Evolutionary conservation across 371 early-diverging fungal species (phyloP).

Genomic region (Gilbertella persicaria): DNA sequence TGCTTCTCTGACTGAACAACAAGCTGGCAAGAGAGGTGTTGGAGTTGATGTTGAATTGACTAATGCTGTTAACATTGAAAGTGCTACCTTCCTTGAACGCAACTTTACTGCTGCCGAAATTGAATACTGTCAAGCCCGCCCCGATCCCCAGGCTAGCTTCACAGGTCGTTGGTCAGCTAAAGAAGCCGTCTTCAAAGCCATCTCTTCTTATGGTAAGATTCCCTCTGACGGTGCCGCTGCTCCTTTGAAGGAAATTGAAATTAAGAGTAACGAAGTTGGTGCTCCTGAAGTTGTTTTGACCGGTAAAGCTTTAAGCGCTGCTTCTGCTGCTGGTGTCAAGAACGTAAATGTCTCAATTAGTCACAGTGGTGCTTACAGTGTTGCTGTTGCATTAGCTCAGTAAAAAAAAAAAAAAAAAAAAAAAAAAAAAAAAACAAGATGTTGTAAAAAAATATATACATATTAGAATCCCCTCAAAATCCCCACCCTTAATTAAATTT

Average conservation of each 20-base stretch:
- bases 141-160: slow-evolving; percentile 85
- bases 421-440: neutral
- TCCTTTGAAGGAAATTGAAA: slow-evolving; percentile 90
- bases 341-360: slow-evolving; percentile 90
- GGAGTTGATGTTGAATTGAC: slow-evolving; percentile 95
- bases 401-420: slow-evolving; percentile 14
- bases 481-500: slow-evolving; percentile 1
- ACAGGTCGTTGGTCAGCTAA: slow-evolving; percentile 97
- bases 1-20: slow-evolving; percentile 55
- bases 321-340: slow-evolving; percentile 69
- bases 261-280: slow-evolving; percentile 69
- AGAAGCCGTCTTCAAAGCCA: slow-evolving; percentile 95
- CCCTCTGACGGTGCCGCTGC: slow-evolving; percentile 85
- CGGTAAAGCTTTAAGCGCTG: slow-evolving; percentile 80
- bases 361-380: slow-evolving; percentile 91
- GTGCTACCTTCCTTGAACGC: slow-evolving; percentile 85
- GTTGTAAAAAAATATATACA: slow-evolving; percentile 2
- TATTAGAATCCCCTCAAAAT: slow-evolving; percentile 3
- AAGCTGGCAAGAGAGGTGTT: slow-evolving; percentile 70
- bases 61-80: slow-evolving; percentile 78
- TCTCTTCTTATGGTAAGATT: slow-evolving; percentile 73
- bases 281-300: slow-evolving; percentile 89
- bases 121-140: slow-evolving; percentile 75
- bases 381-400: slow-evolving; percentile 80
- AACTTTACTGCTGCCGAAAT: slow-evolving; percentile 88